Base-by-base conservation (phyloP, 73 alveolate genomes). In the Paramecium tetraurelia region DNA sequence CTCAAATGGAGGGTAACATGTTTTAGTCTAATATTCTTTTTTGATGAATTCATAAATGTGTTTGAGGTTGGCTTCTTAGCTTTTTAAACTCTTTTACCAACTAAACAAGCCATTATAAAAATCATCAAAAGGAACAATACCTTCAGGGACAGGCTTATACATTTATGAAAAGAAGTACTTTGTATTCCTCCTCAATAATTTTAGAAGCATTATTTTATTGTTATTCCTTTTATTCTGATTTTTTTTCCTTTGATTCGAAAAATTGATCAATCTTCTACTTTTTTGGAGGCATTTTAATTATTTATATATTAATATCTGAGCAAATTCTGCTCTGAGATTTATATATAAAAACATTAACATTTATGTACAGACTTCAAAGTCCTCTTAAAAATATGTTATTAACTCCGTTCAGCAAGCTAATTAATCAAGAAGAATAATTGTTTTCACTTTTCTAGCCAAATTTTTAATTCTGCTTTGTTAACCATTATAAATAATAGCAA, bases 1-100 rank as follows among this genome's bases (percentile, higher is more conserved):
- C 44, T 96, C 93, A 71, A 89, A 93, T 14, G 99, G 99, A 85
- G 99, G 99, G 93, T 95, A 98, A 59, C 97, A 95, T 43, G 96
- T 93, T 75, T 93, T 92, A 20, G 94, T 85, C 76, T 87, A 90
- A 94, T 96, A 97, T 87, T 97, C 99, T 58, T 94, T 92, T 80
- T 89, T 94, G 16, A 97, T 95, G 85, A 94, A 96, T 22, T 77
- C 87, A 68, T 89, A 89, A 70, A 89, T 89, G 12, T 72, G 75
- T 38, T 68, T 70, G 59, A 89, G 75, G 35, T 70, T 68, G 35
- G 86, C 87, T 71, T 24, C 75, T 46, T 89, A 72, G 31, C 48
- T 41, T 10, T 63, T 33, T 44, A 89, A 53, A 27, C 69, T 22
- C 24, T 71, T 72, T 16, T 68, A 33, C 94, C 94, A 89, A 69